A percentile compares a stretch with the other conserved stretches of the same genome.
Conservation (phyloP, 139 green algal genomes). For the Tetradesmus obliquus region DNA sequence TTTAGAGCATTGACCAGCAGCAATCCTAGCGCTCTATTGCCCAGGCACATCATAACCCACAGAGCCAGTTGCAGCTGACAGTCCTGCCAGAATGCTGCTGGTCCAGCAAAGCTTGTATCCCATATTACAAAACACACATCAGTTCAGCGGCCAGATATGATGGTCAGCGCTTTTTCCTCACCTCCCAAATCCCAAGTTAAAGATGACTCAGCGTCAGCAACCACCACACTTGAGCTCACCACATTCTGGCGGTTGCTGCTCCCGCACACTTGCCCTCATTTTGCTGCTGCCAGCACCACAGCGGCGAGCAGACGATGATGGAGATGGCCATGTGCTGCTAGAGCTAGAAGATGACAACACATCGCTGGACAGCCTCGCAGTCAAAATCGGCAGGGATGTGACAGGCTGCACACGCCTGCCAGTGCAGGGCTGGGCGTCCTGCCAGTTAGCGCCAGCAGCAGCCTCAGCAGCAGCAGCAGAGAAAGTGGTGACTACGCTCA, state of each 20-base stretch:
- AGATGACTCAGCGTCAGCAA: too few species aligned
- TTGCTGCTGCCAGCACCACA: background rate
- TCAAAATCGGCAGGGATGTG: background rate
- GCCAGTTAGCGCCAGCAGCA: background rate
- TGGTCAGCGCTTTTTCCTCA: too few species aligned
- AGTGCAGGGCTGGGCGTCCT: background rate
- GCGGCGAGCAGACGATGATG: background rate
- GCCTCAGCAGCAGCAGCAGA: background rate
- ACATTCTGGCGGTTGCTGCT: background rate
- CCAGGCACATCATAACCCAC: too few species aligned
- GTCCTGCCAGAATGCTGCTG: too few species aligned
- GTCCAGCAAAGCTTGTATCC: too few species aligned
- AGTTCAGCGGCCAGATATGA: too few species aligned
- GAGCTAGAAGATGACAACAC: background rate
- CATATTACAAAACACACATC: too few species aligned
- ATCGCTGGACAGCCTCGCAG: background rate
- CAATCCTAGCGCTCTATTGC: too few species aligned
- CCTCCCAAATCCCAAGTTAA: too few species aligned
- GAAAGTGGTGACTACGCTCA: background rate
- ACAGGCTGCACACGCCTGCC: background rate
- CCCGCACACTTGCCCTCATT: background rate
- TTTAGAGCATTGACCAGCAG: too few species aligned
- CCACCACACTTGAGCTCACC: too few species aligned
- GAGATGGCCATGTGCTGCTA: background rate
- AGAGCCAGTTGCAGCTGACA: too few species aligned